These are phyloP conservation scores for Yarrowia sp. DNA, from an alignment of 805 yeast genomes.

Conservation along the genomic window DNA sequence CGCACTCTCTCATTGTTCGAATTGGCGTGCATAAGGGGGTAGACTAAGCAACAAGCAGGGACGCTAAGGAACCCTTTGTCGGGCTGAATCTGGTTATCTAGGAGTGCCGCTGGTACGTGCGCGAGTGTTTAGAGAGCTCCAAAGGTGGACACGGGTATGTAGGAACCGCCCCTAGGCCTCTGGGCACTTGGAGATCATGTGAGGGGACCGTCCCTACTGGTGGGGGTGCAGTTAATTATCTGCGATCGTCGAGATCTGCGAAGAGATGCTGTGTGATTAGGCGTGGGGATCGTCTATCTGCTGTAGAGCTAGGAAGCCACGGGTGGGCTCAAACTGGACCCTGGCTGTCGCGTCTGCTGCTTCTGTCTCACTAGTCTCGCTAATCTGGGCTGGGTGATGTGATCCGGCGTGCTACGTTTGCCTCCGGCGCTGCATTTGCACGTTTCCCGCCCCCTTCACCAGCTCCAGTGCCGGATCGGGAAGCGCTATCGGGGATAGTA, in stretches of 20 bases:
- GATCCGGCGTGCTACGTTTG: slow-evolving; percentile 19
- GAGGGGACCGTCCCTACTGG: too few relatives aligned
- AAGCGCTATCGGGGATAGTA: not conserved
- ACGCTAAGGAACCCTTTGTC: slow-evolving; percentile 3
- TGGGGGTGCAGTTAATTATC: too few relatives aligned
- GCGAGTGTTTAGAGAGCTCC: not conserved
- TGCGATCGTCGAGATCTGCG: slow-evolving; percentile 18
- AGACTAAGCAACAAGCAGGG: slow-evolving; percentile 7
- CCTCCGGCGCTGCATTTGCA: slow-evolving; percentile 14
- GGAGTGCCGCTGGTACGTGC: slow-evolving; percentile 25
- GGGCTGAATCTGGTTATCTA: slow-evolving; percentile 3
- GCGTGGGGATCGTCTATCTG: not conserved
- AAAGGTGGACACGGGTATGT: slow-evolving; percentile 7
- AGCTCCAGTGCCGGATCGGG: slow-evolving; percentile 1
- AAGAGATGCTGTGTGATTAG: not conserved
- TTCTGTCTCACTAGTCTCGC: slow-evolving; percentile 5
- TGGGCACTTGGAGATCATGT: not conserved
- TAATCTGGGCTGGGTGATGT: slow-evolving; percentile 1
- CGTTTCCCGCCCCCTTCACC: slow-evolving; percentile 20
- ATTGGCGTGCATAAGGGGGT: slow-evolving; percentile 23
- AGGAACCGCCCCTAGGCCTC: not conserved
- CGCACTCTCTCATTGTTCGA: not conserved
- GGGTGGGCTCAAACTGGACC: not conserved
- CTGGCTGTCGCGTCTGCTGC: not conserved
- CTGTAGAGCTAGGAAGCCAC: too few relatives aligned